phyloP scores from a whole-genome alignment of 1,284 basidiomycete species.

The Anthracocystis panici-leucophaei region DNA sequence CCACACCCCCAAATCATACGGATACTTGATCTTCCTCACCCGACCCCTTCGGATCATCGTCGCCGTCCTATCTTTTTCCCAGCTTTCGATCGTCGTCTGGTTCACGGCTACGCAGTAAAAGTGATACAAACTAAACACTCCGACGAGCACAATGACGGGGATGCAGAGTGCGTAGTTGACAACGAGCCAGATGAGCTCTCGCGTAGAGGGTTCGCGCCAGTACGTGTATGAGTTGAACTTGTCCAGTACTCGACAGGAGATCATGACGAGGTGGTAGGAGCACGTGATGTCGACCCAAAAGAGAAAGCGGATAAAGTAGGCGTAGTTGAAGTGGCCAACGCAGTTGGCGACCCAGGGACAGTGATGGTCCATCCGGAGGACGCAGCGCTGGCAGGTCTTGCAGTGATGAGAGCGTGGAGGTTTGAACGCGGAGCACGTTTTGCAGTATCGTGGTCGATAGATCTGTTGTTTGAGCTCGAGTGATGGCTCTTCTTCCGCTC shows the following conservation, averaged over 20 bases:
- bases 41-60: constrained; percentile 86
- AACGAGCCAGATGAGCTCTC: constrained; percentile 84
- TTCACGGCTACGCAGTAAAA: constrained; percentile 84
- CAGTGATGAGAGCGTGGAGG: constrained; percentile 70
- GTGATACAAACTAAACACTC: constrained; percentile 82
- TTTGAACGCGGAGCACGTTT: constrained; percentile 56
- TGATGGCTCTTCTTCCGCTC: not conserved
- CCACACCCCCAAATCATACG: constrained; percentile 82
- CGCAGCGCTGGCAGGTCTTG: constrained; percentile 64
- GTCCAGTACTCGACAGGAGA: constrained; percentile 55
- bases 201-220: constrained; percentile 78
- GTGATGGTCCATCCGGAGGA: constrained; percentile 73
- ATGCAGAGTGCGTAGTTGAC: constrained; percentile 87
- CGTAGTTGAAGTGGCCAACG: constrained; percentile 69
- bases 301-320: constrained; percentile 69
- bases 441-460: constrained; percentile 59
- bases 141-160: constrained; percentile 87
- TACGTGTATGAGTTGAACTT: constrained; percentile 46
- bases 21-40: constrained; percentile 86
- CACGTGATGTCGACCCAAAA: constrained; percentile 87
- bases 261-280: constrained; percentile 60
- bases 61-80: constrained; percentile 95
- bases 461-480: constrained; percentile 44
- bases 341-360: constrained; percentile 73
- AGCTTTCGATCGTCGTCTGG: constrained; percentile 94